Base-by-base conservation (phyloP, 345 rosid species). In the Moricandia moricandioides region DNA sequence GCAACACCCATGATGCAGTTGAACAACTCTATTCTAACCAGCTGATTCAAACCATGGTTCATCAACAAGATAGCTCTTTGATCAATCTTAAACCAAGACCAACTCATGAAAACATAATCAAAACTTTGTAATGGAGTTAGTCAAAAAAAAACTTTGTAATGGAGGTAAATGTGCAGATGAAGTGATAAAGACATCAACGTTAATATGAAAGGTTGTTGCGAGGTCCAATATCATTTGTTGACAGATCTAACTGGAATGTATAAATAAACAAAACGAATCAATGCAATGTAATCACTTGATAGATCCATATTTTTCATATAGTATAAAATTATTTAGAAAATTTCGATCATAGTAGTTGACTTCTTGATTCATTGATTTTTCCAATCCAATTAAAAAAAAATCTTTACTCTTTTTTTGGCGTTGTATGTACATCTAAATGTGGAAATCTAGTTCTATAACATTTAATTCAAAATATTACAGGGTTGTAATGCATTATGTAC, bases 141-240 rank as follows among this genome's bases (percentile, higher is more conserved):
- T 21, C n/a, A n/a, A 21, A 21, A 21, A 21, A 27, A 26, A 70
- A 71, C 33, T 12, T 4, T 33, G 7, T 34, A 8, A 21, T 51
- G 11, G 1, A 49, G 18, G 47, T 57, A 55, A 11, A 34, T 57
- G 16, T 64, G 4, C 55, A 39, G 5, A 30, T 65, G 45, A 56
- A 56, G 34, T 73, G 31, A 45, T 59, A 45, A 29, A 45, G 61
- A 59, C 62, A 33, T 58, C 26, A 47, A 74, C 59, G 66, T 66
- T 66, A 10, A 17, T 30, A 43, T 8, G 58, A 74, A 74, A 67
- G 61, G 67, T 74, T 66, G 78, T 58, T 65, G 78, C 18, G 49
- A 8, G 71, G 78, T 73, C 78, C 47, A 54, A 11, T 14, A 49
- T 27, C n/a, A n/a, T 43, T 43, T 43, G 14, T 47, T 2, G 68